phyloP scores from a whole-genome alignment of 2,329 filamentous ascomycete genomes.

The Venturiaceae sp. region DNA sequence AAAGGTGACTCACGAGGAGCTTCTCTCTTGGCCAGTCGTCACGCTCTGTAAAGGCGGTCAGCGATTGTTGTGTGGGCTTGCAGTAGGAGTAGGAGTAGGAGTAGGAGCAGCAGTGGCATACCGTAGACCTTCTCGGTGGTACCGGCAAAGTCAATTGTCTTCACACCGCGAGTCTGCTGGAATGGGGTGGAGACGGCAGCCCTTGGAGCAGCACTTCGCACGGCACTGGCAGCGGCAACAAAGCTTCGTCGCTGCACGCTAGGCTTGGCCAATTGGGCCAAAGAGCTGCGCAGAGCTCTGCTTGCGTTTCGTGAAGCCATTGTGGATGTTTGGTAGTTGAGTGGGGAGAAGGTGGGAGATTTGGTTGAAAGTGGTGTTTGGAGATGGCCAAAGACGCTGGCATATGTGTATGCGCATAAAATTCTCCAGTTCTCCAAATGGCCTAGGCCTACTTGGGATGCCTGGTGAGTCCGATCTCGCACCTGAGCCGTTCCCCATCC shows the following conservation, averaged over 20 bases:
- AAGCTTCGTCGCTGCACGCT: constrained; percentile 47
- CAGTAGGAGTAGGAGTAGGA: not conserved
- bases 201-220: constrained; percentile 35
- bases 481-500: too few species aligned
- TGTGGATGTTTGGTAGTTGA: not conserved
- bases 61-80: not conserved
- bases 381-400: too few species aligned
- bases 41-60: constrained; percentile 56
- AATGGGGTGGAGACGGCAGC: constrained; percentile 36
- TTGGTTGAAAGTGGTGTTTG: not conserved
- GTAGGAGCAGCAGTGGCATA: constrained; percentile 28
- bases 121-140: constrained; percentile 90
- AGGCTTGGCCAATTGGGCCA: constrained; percentile 44
- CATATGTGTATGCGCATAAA: too few species aligned
- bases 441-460: too few species aligned
- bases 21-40: constrained; percentile 98
- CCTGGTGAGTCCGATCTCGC: too few species aligned
- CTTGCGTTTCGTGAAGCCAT: constrained; percentile 72
- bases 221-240: constrained; percentile 45
- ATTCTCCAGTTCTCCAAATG: too few species aligned
- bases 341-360: not conserved
- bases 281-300: constrained; percentile 48
- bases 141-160: constrained; percentile 98
- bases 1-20: constrained; percentile 64
- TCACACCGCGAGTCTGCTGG: constrained; percentile 76